Conservation (phyloP, 306 rosid genomes). For the Dalbergia cochinchinensis region DNA sequence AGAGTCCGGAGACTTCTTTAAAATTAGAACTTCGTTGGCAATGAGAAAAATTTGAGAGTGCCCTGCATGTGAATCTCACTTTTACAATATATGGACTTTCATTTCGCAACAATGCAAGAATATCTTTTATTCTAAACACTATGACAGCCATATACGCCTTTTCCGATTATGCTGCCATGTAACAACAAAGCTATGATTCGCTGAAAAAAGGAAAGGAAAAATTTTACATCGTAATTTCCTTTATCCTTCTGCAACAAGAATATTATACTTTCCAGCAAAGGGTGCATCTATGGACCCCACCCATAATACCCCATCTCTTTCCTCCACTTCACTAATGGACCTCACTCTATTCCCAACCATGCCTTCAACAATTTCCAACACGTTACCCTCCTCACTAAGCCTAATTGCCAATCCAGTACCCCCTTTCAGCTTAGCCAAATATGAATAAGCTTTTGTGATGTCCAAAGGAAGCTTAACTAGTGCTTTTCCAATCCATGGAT, state of each 20-base stretch:
- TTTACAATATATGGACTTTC: background rate
- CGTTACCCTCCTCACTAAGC: constrained; percentile 68
- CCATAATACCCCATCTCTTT: constrained; percentile 75
- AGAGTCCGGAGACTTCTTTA: background rate
- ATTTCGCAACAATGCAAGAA: background rate
- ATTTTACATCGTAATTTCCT: background rate
- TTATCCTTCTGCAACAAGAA: background rate
- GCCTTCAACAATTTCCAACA: constrained; percentile 61
- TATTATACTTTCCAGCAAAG: constrained; percentile 58
- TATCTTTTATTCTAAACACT: background rate
- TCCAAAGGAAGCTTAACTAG: constrained; percentile 66
- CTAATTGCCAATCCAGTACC: constrained; percentile 66
- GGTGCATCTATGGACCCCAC: constrained; percentile 71
- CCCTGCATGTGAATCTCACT: background rate
- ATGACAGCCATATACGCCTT: background rate
- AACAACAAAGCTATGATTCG: constrained; percentile 6
- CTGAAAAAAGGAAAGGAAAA: background rate
- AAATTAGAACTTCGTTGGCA: too few relatives aligned
- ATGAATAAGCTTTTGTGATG: constrained; percentile 51
- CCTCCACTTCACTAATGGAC: constrained; percentile 72
- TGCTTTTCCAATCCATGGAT: constrained; percentile 58
- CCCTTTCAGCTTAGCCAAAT: constrained; percentile 57
- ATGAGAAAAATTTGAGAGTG: background rate
- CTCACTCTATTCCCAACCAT: constrained; percentile 50
- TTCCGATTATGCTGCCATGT: background rate